Conservation (phyloP, 2,329 filamentous ascomycete species). For the Nannizziopsis arthrosporioides region DNA sequence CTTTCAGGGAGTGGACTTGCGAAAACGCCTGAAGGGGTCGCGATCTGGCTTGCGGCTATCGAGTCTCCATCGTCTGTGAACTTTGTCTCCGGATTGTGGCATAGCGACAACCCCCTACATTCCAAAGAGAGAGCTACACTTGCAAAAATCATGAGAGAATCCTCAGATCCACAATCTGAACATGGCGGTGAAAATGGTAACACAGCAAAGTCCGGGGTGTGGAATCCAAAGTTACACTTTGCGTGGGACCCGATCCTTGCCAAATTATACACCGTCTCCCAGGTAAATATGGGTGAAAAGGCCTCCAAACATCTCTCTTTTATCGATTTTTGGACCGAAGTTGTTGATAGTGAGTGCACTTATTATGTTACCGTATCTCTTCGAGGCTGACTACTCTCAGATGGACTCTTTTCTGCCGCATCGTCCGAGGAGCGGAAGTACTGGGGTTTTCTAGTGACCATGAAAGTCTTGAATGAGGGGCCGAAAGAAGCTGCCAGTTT, state of each 20-base stretch:
- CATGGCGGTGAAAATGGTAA: constrained; percentile 22
- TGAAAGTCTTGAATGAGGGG: constrained; percentile 53
- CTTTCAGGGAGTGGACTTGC: constrained; percentile 55
- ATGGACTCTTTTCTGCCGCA: constrained; percentile 68
- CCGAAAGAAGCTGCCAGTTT: constrained; percentile 41
- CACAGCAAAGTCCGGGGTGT: constrained; percentile 49
- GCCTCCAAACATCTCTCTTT: constrained; percentile 39
- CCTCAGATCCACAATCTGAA: constrained; percentile 24
- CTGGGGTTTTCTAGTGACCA: constrained; percentile 79
- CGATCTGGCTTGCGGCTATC: constrained; percentile 67
- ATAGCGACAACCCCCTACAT: constrained; percentile 58
- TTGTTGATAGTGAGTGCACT: constrained; percentile 64
- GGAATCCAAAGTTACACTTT: constrained; percentile 72
- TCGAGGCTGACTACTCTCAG: constrained; percentile 33
- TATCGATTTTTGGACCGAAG: constrained; percentile 69
- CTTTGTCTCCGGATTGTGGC: constrained; percentile 61
- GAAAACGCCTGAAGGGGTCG: constrained; percentile 77
- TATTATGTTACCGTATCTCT: constrained; percentile 17
- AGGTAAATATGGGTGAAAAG: constrained; percentile 24
- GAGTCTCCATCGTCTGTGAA: constrained; percentile 53
- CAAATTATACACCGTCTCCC: constrained; percentile 25
- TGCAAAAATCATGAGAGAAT: constrained; percentile 67
- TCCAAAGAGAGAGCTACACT: constrained; percentile 56
- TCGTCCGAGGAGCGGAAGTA: constrained; percentile 84
- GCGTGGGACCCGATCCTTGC: constrained; percentile 72